These are phyloP conservation scores for Lasiodiplodia sp. DNA, from an alignment of 2,329 filamentous ascomycete genomes.

Conservation along the genomic window DNA sequence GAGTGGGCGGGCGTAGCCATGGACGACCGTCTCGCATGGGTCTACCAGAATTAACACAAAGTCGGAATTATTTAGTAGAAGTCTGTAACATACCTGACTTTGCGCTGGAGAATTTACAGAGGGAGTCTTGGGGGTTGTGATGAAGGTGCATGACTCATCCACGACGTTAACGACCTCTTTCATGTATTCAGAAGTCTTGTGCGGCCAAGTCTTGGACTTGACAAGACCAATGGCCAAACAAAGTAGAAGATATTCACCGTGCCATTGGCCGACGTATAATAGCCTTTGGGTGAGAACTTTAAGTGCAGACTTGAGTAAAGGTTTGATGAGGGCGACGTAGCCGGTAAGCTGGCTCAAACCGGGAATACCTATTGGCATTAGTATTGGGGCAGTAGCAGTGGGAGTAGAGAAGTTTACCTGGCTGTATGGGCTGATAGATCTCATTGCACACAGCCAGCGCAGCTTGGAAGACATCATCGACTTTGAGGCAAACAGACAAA, in stretches of 20 bases:
- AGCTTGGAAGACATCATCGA: constrained; percentile 23
- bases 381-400: too few species aligned
- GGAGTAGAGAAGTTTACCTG: neutral
- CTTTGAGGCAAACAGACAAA: constrained; percentile 6
- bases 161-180: constrained; percentile 1
- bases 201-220: constrained; percentile 10
- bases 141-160: constrained; percentile 11
- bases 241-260: constrained; percentile 10
- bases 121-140: constrained; percentile 14
- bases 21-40: neutral
- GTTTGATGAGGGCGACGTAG: constrained; percentile 14
- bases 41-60: neutral
- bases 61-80: too few species aligned
- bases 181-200: neutral
- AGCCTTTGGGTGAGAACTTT: constrained; percentile 3
- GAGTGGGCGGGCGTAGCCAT: neutral
- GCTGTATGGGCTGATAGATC: constrained; percentile 1
- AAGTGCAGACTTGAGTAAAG: constrained; percentile 1
- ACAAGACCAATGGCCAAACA: constrained; percentile 17
- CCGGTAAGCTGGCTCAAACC: constrained; percentile 1
- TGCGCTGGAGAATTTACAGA: neutral
- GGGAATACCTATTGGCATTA: neutral
- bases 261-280: constrained; percentile 10
- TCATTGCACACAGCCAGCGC: constrained; percentile 9
- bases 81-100: neutral